phyloP scores from a whole-genome alignment of 2,329 filamentous ascomycete species.

The Nothomitra cinnamomea region DNA sequence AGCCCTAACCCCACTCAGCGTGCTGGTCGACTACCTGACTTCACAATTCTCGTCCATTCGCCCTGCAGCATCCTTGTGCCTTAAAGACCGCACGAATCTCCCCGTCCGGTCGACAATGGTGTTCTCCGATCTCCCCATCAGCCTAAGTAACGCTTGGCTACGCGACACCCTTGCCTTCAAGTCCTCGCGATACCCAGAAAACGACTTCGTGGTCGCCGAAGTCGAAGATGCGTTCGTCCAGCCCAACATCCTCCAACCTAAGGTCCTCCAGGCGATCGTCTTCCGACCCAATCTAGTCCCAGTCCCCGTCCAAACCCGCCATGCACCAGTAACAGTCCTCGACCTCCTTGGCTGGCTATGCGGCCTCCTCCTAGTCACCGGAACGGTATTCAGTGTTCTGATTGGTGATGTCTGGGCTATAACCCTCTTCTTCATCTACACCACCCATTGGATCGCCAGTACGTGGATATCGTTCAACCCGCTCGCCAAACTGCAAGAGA shows the following conservation, averaged over 20 bases:
- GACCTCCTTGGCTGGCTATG: constrained; percentile 7
- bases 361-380: constrained; percentile 14
- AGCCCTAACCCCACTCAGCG: constrained; percentile 17
- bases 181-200: constrained; percentile 13
- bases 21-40: constrained; percentile 17
- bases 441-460: constrained; percentile 16
- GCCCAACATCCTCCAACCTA: neutral
- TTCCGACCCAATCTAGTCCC: too few species aligned
- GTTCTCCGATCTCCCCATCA: constrained; percentile 17
- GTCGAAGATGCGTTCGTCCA: constrained; percentile 12
- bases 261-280: too few species aligned
- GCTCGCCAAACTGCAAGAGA: constrained; percentile 13
- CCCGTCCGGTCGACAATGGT: constrained; percentile 18
- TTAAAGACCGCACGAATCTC: constrained; percentile 15
- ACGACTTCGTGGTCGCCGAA: constrained; percentile 18
- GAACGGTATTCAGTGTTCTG: constrained; percentile 15
- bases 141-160: constrained; percentile 17
- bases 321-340: too few species aligned
- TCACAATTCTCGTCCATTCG: constrained; percentile 8
- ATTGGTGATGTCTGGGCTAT: constrained; percentile 18
- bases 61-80: constrained; percentile 17
- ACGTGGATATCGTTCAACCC: constrained; percentile 14
- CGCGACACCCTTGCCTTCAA: constrained; percentile 16
- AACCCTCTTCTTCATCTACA: constrained; percentile 17
- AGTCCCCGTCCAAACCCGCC: too few species aligned